A percentile compares a stretch with the other conserved stretches of the same genome.
Evolutionary conservation across 2,329 filamentous ascomycete species (phyloP).

Genomic region (Atkinsonella hypoxylon): DNA sequence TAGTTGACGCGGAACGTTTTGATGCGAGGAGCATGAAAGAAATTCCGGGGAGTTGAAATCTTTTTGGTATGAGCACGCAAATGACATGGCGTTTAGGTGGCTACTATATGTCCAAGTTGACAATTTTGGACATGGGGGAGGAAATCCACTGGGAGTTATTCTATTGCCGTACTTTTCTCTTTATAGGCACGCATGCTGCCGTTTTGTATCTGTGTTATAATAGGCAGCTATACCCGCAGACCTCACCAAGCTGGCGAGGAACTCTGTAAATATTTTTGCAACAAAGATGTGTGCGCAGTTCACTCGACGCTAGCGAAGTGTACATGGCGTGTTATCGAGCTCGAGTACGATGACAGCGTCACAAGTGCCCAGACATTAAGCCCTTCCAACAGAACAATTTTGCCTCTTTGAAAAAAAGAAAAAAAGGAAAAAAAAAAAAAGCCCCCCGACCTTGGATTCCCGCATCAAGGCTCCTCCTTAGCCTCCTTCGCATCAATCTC

Average conservation of each 20-base stretch:
- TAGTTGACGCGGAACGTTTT: background rate
- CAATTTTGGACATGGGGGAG: background rate
- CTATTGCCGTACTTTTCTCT: background rate
- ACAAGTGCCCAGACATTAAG: too few relatives aligned
- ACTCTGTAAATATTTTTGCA: background rate
- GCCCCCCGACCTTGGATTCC: background rate
- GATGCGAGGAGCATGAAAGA: too few relatives aligned
- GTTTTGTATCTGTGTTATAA: background rate
- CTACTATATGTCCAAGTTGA: background rate
- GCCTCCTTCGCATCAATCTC: constrained; percentile 25
- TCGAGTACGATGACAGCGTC: too few relatives aligned
- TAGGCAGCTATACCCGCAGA: constrained; percentile 3
- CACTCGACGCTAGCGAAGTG: too few relatives aligned
- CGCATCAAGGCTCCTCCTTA: background rate
- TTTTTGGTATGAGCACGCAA: background rate
- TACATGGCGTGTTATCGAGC: too few relatives aligned
- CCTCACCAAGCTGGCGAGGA: background rate
- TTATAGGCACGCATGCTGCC: background rate
- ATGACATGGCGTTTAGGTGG: background rate
- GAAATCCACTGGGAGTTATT: background rate
- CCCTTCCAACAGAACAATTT: too few relatives aligned
- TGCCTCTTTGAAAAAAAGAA: too few relatives aligned
- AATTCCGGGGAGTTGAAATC: too few relatives aligned
- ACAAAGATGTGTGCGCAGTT: background rate
- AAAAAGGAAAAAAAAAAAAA: background rate